phyloP scores from a whole-genome alignment of 2,329 filamentous ascomycete species.

The Dothideomycetes sp. region DNA sequence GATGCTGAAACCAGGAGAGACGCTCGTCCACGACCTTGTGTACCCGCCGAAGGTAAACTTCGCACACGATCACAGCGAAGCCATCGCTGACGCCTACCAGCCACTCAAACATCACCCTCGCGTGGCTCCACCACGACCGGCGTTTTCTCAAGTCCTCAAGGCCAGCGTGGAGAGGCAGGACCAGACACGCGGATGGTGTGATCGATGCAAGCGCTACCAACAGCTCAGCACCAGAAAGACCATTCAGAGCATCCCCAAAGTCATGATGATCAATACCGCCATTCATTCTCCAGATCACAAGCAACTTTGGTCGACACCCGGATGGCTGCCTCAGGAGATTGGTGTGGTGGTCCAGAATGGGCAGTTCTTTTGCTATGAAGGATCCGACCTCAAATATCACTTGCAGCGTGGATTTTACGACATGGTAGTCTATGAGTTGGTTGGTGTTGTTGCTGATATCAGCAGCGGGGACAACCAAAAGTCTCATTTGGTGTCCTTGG shows the following conservation, averaged over 20 bases:
- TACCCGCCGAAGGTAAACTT: conserved; percentile 53
- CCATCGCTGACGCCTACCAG: not conserved
- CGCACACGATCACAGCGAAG: not conserved
- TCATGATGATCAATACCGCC: conserved; percentile 80
- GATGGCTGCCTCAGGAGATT: conserved; percentile 89
- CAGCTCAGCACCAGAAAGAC: conserved; percentile 76
- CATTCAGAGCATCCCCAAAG: conserved; percentile 69
- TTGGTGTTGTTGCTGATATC: conserved; percentile 84
- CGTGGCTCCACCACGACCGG: conserved; percentile 35
- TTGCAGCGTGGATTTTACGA: conserved; percentile 69
- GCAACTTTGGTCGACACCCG: conserved; percentile 76
- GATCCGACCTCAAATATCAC: conserved; percentile 74
- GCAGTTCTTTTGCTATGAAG: conserved; percentile 93
- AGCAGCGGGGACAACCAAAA: conserved; percentile 78
- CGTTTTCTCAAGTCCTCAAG: conserved; percentile 87
- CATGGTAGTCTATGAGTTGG: conserved; percentile 81
- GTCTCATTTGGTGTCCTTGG: conserved; percentile 80
- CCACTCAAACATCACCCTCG: conserved; percentile 36
- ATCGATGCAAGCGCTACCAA: conserved; percentile 82
- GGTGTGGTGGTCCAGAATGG: conserved; percentile 83
- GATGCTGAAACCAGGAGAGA: conserved; percentile 67
- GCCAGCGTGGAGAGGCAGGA: conserved; percentile 83
- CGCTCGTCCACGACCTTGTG: conserved; percentile 75
- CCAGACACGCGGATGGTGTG: conserved; percentile 87
- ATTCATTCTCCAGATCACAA: conserved; percentile 65